Evolutionary conservation across 2,329 filamentous ascomycete genomes (phyloP).

Genomic region (Colletotrichum sp.): DNA sequence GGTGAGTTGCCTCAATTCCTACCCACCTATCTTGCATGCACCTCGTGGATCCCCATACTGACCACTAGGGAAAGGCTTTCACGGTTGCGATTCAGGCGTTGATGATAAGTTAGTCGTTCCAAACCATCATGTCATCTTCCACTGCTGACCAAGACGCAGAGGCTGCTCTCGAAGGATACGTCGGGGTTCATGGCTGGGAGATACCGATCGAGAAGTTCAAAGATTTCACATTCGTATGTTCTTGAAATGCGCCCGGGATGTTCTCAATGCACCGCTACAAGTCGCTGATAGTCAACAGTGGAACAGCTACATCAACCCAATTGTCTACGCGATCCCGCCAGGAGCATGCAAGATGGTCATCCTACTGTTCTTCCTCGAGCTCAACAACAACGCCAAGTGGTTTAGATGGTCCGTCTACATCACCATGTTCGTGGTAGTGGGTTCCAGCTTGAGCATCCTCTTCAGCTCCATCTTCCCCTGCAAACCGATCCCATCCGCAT

Average conservation of each 20-base stretch:
- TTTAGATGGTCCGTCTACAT: slow-evolving; percentile 18
- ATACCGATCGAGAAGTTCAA: slow-evolving; percentile 10
- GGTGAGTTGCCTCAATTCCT: background rate
- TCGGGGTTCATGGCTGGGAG: slow-evolving; percentile 18
- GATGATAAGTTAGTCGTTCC: background rate
- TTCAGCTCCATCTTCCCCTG: slow-evolving; percentile 36
- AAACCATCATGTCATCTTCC: too few relatives aligned
- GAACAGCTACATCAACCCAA: slow-evolving; percentile 17
- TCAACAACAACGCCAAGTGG: slow-evolving; percentile 6
- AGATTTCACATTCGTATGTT: slow-evolving; percentile 3
- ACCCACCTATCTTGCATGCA: too few relatives aligned
- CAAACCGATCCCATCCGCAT: slow-evolving; percentile 29
- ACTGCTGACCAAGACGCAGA: background rate
- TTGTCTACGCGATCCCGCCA: slow-evolving; percentile 22
- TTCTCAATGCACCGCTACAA: fast-evolving
- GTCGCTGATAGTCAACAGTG: background rate
- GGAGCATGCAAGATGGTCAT: slow-evolving; percentile 22
- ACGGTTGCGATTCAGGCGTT: slow-evolving; percentile 8
- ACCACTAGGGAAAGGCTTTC: background rate
- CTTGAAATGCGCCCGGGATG: fast-evolving
- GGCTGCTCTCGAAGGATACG: background rate
- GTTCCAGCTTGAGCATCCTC: slow-evolving; percentile 26
- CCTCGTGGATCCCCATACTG: too few relatives aligned
- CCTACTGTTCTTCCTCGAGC: slow-evolving; percentile 18
- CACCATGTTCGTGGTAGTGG: slow-evolving; percentile 14